Percentiles rank a stretch among this genome's conserved stretches.
Evolutionary conservation across 2,329 filamentous ascomycete genomes (phyloP).

Genomic region (Diaporthe velutina): DNA sequence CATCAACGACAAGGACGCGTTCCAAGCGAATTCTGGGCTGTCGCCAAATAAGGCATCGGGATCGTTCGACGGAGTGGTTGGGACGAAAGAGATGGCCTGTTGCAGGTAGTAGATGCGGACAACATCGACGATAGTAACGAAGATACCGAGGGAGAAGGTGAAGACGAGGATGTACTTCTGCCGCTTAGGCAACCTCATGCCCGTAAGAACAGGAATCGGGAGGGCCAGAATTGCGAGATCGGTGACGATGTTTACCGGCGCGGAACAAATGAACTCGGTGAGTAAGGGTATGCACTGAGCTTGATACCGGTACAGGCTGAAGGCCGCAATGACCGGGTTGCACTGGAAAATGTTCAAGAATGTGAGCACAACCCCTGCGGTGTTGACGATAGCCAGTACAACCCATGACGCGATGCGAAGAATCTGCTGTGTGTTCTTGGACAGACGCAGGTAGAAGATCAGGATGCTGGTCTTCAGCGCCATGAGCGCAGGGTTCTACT

Average conservation of each 20-base stretch:
- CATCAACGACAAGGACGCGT: constrained; percentile 88
- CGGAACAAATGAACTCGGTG: constrained; percentile 78
- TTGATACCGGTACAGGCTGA: constrained; percentile 56
- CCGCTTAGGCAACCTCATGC: constrained; percentile 85
- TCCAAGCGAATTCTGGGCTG: constrained; percentile 73
- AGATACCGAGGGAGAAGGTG: constrained; percentile 88
- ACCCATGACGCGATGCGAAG: constrained; percentile 87
- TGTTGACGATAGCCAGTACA: constrained; percentile 82
- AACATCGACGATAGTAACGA: constrained; percentile 89
- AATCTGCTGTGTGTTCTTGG: constrained; percentile 80
- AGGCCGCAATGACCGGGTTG: constrained; percentile 78
- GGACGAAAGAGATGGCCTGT: constrained; percentile 68
- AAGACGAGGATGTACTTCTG: constrained; percentile 90
- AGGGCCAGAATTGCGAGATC: constrained; percentile 89
- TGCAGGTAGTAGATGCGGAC: constrained; percentile 92
- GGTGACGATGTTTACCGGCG: constrained; percentile 92
- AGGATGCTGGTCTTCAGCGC: constrained; percentile 93
- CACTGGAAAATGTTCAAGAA: constrained; percentile 92
- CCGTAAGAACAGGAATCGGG: constrained; percentile 88
- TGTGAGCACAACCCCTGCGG: constrained; percentile 83
- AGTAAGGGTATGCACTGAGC: constrained; percentile 68
- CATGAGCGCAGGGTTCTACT: constrained; percentile 90
- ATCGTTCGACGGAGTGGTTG: constrained; percentile 52
- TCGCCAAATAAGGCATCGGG: constrained; percentile 63
- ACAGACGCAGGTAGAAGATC: constrained; percentile 88